Conservation (phyloP, 2,329 filamentous ascomycete species). For the Xylariaceae sp. region DNA sequence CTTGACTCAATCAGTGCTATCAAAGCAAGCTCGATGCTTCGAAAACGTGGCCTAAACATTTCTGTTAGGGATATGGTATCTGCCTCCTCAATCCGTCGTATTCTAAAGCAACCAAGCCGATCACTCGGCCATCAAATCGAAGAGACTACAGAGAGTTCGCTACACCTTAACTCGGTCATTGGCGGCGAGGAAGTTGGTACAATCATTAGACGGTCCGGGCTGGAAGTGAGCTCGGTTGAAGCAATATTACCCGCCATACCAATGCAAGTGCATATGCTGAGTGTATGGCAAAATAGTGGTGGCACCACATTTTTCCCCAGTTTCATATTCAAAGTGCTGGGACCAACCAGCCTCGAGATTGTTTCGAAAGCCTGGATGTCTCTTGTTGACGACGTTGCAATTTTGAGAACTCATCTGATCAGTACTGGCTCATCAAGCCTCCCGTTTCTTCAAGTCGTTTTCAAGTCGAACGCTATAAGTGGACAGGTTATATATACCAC, state of each 20-base stretch:
- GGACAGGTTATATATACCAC: constrained; percentile 19
- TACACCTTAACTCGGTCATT: constrained; percentile 37
- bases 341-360: constrained; percentile 42
- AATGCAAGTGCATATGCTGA: constrained; percentile 82
- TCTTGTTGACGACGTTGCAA: constrained; percentile 61
- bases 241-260: constrained; percentile 71
- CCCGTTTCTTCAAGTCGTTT: constrained; percentile 69
- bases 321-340: constrained; percentile 66
- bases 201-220: constrained; percentile 47
- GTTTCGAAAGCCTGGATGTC: constrained; percentile 66
- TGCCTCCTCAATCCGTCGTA: constrained; percentile 67
- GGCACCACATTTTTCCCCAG: constrained; percentile 75
- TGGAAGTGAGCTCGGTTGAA: constrained; percentile 57
- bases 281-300: constrained; percentile 71
- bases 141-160: neutral
- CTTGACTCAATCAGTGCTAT: constrained; percentile 93
- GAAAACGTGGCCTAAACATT: constrained; percentile 65
- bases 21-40: constrained; percentile 76
- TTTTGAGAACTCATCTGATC: constrained; percentile 73
- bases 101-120: constrained; percentile 51
- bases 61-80: constrained; percentile 74
- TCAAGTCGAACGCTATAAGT: constrained; percentile 48
- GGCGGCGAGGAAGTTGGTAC: constrained; percentile 44
- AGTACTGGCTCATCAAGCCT: constrained; percentile 51
- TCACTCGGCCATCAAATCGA: neutral